phyloP scores from a whole-genome alignment of 2,329 filamentous ascomycete species.

The Sclerotiophoma versabilis region DNA sequence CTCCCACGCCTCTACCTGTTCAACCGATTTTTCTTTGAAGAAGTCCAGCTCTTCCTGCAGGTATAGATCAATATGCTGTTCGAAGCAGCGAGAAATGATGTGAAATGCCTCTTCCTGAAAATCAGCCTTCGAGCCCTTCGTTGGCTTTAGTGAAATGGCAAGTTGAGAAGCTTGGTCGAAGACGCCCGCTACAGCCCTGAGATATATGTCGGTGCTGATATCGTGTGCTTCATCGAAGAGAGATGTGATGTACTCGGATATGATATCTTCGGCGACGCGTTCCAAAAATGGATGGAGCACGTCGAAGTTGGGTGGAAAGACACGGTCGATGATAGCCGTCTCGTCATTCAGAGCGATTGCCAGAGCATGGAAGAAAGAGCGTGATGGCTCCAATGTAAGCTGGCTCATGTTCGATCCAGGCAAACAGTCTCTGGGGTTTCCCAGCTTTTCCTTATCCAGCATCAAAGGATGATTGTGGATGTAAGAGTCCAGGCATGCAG shows the following conservation, averaged over 20 bases:
- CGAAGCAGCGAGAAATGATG: constrained; percentile 77
- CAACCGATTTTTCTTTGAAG: constrained; percentile 78
- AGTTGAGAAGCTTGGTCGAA: constrained; percentile 88
- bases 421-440: constrained; percentile 82
- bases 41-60: constrained; percentile 88
- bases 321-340: constrained; percentile 76
- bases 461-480: constrained; percentile 89
- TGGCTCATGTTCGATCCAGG: constrained; percentile 68
- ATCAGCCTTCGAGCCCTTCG: constrained; percentile 66
- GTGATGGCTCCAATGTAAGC: constrained; percentile 80
- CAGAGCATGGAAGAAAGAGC: constrained; percentile 79
- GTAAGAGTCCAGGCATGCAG: constrained; percentile 81
- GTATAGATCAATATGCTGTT: constrained; percentile 93
- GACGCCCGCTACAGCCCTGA: constrained; percentile 84
- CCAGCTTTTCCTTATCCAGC: constrained; percentile 72
- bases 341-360: constrained; percentile 83
- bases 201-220: constrained; percentile 75
- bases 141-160: constrained; percentile 72
- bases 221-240: constrained; percentile 88
- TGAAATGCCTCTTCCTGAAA: constrained; percentile 71
- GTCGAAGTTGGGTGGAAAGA: constrained; percentile 75
- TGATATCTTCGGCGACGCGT: constrained; percentile 79
- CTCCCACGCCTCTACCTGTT: constrained; percentile 85
- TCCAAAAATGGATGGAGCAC: constrained; percentile 82
- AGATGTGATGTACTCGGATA: constrained; percentile 84